Base-by-base conservation (phyloP, 2,329 filamentous ascomycete species). In the Diplodia scrobiculata region DNA sequence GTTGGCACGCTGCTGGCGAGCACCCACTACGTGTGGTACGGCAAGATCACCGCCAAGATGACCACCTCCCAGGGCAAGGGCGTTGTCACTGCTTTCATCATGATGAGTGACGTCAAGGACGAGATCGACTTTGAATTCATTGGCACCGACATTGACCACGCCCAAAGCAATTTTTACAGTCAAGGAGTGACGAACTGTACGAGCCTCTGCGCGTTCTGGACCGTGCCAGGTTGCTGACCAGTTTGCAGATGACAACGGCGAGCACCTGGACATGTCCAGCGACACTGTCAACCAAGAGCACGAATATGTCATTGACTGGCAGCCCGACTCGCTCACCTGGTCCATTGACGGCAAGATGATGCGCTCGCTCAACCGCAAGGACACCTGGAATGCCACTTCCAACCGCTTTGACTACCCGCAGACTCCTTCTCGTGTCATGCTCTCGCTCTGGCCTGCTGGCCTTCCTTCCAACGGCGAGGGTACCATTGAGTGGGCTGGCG, bases 101-200 rank as follows among this genome's bases (percentile, higher is more conserved):
- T 98, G 74, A 87, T 97, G 78, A 93, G 91, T 41, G 94, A 98
- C 74, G 90, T 96, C 74, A 96, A 97, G 84, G 95, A 99, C 75
- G 95, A 99, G 79, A 97, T 99, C 73, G 95, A 99, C 81, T 98
- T 92, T 76, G 95, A 99, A 78, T 98, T 90, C 77, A 86, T 99
- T 65, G 95, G 95, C 70, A 85, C 85, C 52, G 91, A 97, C 74
- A 82, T 96, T 68, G 75, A 82, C 54, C 86, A 84, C 69, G 91
- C 90, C 19, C 93, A 99, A 82, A 95, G 92, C 76, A 99, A 99
- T 82, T 99, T 88, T 83, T 99, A 97, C 81, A 97, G 90, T 81
- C 93, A 97, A 81, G 95, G 95, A 74, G 89, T 97, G 69, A 89
- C 91, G 47, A 84, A 94, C 77, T 98, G 92, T 96, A 83, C 83